A percentile compares a stretch with the other conserved stretches of the same genome.
Conservation (phyloP, 2,329 filamentous ascomycete genomes). For the Cytospora paraplurivora region DNA sequence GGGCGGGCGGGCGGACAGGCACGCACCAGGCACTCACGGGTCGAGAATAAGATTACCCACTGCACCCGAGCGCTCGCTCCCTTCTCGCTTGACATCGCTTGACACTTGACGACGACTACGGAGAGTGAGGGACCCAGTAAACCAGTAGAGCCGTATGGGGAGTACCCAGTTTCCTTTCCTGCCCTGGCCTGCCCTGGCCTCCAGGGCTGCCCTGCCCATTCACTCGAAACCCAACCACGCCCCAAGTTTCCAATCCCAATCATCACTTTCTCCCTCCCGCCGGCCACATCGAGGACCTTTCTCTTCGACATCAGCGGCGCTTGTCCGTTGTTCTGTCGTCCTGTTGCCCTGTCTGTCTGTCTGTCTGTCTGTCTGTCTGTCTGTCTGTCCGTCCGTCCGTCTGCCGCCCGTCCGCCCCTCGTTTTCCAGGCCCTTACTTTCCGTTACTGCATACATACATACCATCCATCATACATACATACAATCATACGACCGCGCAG, state of each 20-base stretch:
- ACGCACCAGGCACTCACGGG: not conserved
- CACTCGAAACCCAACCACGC: constrained; percentile 10
- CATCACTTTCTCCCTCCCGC: constrained; percentile 10
- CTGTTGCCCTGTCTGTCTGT: not conserved
- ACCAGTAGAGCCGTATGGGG: not conserved
- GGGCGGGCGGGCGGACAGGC: not conserved
- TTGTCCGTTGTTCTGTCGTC: not conserved
- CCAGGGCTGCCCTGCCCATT: not conserved
- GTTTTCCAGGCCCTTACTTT: constrained; percentile 1
- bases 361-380: too few species aligned
- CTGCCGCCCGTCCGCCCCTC: not conserved
- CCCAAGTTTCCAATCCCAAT: constrained; percentile 2
- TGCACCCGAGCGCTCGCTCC: not conserved
- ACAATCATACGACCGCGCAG: not conserved
- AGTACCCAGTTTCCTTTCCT: constrained; percentile 6
- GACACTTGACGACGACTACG: not conserved
- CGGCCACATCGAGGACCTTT: not conserved
- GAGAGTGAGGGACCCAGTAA: not conserved
- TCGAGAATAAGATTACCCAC: constrained; percentile 1
- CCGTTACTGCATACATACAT: not conserved
- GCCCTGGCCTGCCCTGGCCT: constrained; percentile 4
- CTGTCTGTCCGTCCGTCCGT: too few species aligned
- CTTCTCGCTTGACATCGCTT: constrained; percentile 2
- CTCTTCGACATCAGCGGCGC: constrained; percentile 13
- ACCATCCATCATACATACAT: not conserved